Evolutionary conservation across 768 basidiomycete species (phyloP).

Genomic region (Gloeostereum incarnatum): DNA sequence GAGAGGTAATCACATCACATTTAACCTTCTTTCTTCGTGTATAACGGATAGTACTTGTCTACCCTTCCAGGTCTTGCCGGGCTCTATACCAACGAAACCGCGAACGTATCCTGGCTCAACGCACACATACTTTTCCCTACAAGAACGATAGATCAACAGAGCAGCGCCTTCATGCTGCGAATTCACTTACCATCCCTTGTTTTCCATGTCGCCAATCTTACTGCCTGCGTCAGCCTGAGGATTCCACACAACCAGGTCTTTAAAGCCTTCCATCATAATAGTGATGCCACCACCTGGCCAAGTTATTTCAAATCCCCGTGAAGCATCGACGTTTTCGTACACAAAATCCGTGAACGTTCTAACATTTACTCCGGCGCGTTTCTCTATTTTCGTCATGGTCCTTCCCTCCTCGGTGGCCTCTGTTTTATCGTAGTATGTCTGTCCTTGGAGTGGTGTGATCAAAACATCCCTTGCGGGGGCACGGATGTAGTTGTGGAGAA

Average conservation of each 20-base stretch:
- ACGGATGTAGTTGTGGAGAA: conserved; percentile 87
- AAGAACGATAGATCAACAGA: neutral
- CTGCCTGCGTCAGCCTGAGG: conserved; percentile 62
- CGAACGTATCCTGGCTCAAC: conserved; percentile 85
- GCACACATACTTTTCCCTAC: conserved; percentile 79
- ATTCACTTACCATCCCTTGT: conserved; percentile 73
- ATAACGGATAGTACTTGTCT: conserved; percentile 55
- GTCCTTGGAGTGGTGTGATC: conserved; percentile 54
- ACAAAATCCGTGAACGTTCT: conserved; percentile 62
- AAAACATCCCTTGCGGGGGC: conserved; percentile 50
- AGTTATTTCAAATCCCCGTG: conserved; percentile 41
- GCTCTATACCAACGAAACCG: conserved; percentile 54
- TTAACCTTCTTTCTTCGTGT: conserved; percentile 18
- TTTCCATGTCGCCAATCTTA: conserved; percentile 86
- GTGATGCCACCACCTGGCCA: conserved; percentile 52
- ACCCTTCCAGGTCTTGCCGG: conserved; percentile 69
- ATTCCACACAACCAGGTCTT: conserved; percentile 94
- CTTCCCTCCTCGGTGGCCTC: conserved; percentile 43
- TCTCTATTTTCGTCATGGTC: conserved; percentile 44
- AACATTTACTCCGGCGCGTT: conserved; percentile 58
- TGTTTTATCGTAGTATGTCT: conserved; percentile 77
- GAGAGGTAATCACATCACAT: conserved; percentile 1
- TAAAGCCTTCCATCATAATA: conserved; percentile 45
- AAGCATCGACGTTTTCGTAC: conserved; percentile 63
- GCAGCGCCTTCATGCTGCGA: too few species aligned